These are phyloP conservation scores for Amanita pseudoporphyria DNA, from an alignment of 768 basidiomycete species.

Conservation along the genomic window DNA sequence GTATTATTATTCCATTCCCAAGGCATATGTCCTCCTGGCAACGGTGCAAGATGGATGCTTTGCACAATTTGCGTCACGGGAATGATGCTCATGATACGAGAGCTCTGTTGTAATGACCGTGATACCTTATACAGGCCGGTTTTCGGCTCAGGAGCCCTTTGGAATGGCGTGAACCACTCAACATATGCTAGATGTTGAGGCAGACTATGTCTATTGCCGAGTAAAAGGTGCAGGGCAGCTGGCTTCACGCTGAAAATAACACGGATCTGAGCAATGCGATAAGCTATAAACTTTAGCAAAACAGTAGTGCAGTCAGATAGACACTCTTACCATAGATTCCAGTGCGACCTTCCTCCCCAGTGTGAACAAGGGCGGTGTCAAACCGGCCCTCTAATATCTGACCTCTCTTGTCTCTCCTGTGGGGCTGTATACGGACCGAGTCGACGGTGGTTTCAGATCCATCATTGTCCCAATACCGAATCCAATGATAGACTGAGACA, in stretches of 20 bases:
- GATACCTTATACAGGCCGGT: not conserved
- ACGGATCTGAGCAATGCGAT: not conserved
- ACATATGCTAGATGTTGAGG: constrained; percentile 1
- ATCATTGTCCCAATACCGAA: not conserved
- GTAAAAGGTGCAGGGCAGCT: not conserved
- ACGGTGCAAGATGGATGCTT: not conserved
- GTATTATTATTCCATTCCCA: not conserved
- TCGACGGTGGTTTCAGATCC: too few species aligned
- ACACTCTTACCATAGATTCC: not conserved
- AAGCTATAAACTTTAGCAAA: not conserved
- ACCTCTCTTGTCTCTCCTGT: not conserved
- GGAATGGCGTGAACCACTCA: too few species aligned
- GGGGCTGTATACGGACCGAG: not conserved
- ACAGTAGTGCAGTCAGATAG: not conserved
- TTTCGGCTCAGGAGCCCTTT: not conserved
- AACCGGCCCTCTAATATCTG: not conserved
- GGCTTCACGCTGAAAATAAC: not conserved
- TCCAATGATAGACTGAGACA: not conserved
- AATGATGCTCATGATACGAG: not conserved
- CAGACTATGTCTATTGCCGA: not conserved
- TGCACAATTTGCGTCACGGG: not conserved
- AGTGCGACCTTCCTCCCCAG: not conserved
- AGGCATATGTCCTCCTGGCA: not conserved
- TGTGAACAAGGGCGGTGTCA: too few species aligned
- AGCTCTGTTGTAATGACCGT: not conserved